Evolutionary conservation across 805 yeast genomes (phyloP).

Genomic region (Metschnikowia arizonensis): DNA sequence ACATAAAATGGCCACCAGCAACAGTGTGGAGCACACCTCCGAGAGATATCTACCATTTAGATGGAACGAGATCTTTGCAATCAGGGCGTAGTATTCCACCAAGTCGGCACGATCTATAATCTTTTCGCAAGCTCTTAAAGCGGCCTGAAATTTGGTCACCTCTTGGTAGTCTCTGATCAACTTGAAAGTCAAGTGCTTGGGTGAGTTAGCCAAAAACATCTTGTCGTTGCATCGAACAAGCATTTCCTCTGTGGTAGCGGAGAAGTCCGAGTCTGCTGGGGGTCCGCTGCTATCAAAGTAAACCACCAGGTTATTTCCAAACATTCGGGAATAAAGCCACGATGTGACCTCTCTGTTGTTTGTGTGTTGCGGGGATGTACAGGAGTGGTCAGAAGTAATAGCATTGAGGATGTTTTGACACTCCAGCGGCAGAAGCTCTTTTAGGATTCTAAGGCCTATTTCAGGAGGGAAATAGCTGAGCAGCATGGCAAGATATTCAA

Average conservation of each 20-base stretch:
- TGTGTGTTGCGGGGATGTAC: neutral
- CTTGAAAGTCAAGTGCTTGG: slow-evolving; percentile 8
- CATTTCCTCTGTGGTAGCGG: slow-evolving; percentile 10
- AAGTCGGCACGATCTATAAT: slow-evolving; percentile 5
- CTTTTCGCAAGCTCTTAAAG: slow-evolving; percentile 16
- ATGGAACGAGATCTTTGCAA: slow-evolving; percentile 21
- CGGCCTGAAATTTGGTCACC: slow-evolving; percentile 10
- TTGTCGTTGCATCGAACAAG: slow-evolving; percentile 5
- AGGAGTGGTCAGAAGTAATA: neutral
- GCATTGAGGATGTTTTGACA: neutral
- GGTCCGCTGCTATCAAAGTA: slow-evolving; percentile 7
- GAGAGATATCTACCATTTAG: slow-evolving; percentile 26
- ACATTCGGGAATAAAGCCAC: slow-evolving; percentile 11
- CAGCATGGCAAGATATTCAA: neutral
- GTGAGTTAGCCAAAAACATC: slow-evolving; percentile 7
- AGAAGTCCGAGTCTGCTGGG: slow-evolving; percentile 7
- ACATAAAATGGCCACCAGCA: slow-evolving; percentile 27
- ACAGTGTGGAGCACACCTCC: slow-evolving; percentile 29
- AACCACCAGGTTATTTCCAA: slow-evolving; percentile 10
- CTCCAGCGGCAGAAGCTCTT: slow-evolving; percentile 11
- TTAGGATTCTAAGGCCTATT: slow-evolving; percentile 11
- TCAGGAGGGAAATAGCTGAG: slow-evolving; percentile 11
- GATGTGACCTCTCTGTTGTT: neutral
- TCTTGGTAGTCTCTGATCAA: slow-evolving; percentile 14
- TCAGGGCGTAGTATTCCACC: slow-evolving; percentile 8